A percentile compares a stretch with the other conserved stretches of the same genome.
Evolutionary conservation across 306 rosid species (phyloP).

Genomic region (Glycine latifolia): DNA sequence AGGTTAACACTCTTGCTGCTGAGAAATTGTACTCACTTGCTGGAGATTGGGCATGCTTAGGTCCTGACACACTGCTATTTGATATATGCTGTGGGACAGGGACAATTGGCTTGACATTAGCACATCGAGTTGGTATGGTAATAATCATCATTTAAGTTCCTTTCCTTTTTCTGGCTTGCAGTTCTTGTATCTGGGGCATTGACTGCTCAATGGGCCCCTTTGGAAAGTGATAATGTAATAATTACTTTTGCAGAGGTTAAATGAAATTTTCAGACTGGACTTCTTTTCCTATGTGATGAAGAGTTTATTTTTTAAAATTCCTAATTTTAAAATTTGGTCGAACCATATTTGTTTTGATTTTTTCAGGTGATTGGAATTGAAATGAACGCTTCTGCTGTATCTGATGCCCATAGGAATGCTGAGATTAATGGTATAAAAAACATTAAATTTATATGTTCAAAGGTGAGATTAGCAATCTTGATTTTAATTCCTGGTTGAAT

Average conservation of each 20-base stretch:
- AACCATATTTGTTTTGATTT: slow-evolving; percentile 37
- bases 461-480: slow-evolving; percentile 65
- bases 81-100: slow-evolving; percentile 98
- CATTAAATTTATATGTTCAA: slow-evolving; percentile 80
- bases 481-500: slow-evolving; percentile 39
- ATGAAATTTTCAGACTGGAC: neutral
- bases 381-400: slow-evolving; percentile 95
- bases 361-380: slow-evolving; percentile 95
- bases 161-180: slow-evolving; percentile 5
- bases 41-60: slow-evolving; percentile 97
- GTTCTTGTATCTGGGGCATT: slow-evolving; percentile 14
- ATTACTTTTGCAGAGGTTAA: slow-evolving; percentile 31
- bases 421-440: slow-evolving; percentile 92
- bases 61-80: slow-evolving; percentile 89
- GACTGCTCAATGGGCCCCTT: neutral
- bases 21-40: slow-evolving; percentile 95
- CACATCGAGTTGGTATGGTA: slow-evolving; percentile 97
- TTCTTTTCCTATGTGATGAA: neutral
- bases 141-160: slow-evolving; percentile 54
- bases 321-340: slow-evolving; percentile 3
- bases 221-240: slow-evolving; percentile 30
- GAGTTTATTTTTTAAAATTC: neutral
- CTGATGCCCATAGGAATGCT: slow-evolving; percentile 88
- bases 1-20: slow-evolving; percentile 97
- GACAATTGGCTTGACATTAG: slow-evolving; percentile 96